A percentile compares a stretch with the other conserved stretches of the same genome.
Evolutionary conservation across 23 red algal species (phyloP).

Genomic region (Rhodosorus marinus): DNA sequence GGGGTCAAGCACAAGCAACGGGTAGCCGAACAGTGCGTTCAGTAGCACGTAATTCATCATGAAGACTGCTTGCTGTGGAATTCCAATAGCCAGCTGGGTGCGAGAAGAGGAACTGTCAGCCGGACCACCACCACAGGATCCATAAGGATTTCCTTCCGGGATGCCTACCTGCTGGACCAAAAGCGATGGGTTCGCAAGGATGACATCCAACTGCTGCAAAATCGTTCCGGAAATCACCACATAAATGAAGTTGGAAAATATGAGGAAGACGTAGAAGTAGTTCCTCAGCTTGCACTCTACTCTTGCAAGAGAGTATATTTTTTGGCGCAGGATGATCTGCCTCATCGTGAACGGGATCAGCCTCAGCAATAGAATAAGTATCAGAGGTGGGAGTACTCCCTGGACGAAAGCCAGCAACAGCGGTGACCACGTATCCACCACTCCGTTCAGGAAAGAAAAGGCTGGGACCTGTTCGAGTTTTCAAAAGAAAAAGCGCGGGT

Average conservation of each 20-base stretch:
- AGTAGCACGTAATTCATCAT: constrained; percentile 52
- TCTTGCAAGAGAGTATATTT: constrained; percentile 11
- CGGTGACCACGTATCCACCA: background rate
- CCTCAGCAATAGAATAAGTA: constrained; percentile 13
- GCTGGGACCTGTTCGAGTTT: background rate
- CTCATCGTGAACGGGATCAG: constrained; percentile 24
- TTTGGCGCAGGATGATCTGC: constrained; percentile 18
- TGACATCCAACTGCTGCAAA: constrained; percentile 13
- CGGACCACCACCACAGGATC: too few relatives aligned
- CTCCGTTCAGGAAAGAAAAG: background rate
- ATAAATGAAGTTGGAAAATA: constrained; percentile 41
- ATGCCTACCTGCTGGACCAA: background rate
- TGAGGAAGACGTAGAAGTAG: constrained; percentile 30
- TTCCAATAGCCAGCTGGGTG: constrained; percentile 3
- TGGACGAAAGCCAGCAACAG: constrained; percentile 13
- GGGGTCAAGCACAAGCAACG: constrained; percentile 14
- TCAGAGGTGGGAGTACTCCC: constrained; percentile 25
- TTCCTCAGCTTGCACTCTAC: constrained; percentile 24
- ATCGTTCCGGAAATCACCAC: constrained; percentile 28
- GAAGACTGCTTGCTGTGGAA: constrained; percentile 32
- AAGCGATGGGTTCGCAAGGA: constrained; percentile 18
- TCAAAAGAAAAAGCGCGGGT: background rate
- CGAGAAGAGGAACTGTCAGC: too few relatives aligned
- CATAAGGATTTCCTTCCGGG: too few relatives aligned
- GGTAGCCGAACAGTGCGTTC: constrained; percentile 22